Base-by-base conservation (phyloP, 1,284 basidiomycete species). In the Leucoagaricus sp. region DNA sequence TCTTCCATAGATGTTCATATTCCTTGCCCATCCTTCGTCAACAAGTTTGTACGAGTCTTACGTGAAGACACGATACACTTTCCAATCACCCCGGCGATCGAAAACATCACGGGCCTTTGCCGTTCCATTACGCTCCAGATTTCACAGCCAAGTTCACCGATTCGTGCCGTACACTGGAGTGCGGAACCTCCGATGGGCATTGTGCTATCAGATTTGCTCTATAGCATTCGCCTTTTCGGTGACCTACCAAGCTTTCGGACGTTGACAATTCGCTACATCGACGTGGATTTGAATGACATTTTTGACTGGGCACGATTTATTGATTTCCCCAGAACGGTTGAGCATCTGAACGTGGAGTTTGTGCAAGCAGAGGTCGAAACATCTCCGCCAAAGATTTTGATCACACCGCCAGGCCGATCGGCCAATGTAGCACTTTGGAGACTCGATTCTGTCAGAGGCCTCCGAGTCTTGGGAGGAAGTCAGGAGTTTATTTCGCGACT, bases 1-100 rank as follows among this genome's bases (percentile, higher is more conserved):
- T 63, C 65, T 38, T 63, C 61, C 31, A 61, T 40, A 33, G 62
- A 72, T 40, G 67, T 68, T 2, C 63, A 69, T 55, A 68, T 74
- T 13, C 66, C 67, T 4, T 64, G 55, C 33, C 58, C 58, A n/a
- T 56, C 66, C 5, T 69, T 65, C 40, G 60, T 64, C 26, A 40
- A 62, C 8, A 60, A 61, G 36, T 71, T 67, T 36, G 42, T 69
- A n/a, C 57, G 52, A 13, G 56, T 62, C 7, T 44, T 71, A 7
- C 64, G 65, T 25, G 59, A 59, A 23, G 58, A 62, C 50, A 59
- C 61, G 9, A 36, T 54, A 3, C 40, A 49, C 12, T 61, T 60
- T 34, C 49, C 49, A 31, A 59, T 46, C 53, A 48, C 10, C 41
- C 58, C 13, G 33, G 21, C 23, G 25, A 48, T 42, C n/a, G 36